Base-by-base conservation (phyloP, 1,139 yeast species). In the Candida tetrigidarum region DNA sequence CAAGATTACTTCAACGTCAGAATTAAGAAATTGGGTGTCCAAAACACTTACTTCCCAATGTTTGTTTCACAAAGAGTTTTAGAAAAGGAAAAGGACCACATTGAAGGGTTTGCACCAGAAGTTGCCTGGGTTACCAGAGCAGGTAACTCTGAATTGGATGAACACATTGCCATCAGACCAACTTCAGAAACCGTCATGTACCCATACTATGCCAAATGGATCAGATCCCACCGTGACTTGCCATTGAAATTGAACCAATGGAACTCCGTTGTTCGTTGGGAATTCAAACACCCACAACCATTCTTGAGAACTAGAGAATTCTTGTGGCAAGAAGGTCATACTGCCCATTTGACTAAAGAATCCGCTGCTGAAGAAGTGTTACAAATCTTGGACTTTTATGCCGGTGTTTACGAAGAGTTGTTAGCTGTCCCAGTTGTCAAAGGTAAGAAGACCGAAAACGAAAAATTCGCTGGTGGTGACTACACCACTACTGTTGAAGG, bases 211-310 rank as follows among this genome's bases (percentile, higher is more conserved):
- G 90, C 98, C 59, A 95, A 95, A 70, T 95, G 99, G 99, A 86
- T 95, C 62, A 86, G 97, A 69, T 92, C 98, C 26, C 96, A 95
- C 74, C 88, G 99, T 69, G 99, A 95, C 67, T 80, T 95, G 66
- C 99, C 99, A 50, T 78, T 95, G 71, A 89, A 87, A 62, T 80
- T 93, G 64, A 93, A 95, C 76, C 99, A 95, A 73, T 95, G 99
- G 99, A 95, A 95, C 75, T 92, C 98, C 18, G 98, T 95, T 44
- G 99, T 95, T 43, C 86, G 99, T 79, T 95, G 99, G 99, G 99
- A 95, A 73, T 95, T 95, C 77, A 95, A 95, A 77, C 98, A 95
- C 68, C 99, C 99, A 47, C 99, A 95, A 74, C 99, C 99, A 46
- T 95, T 95, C 72, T 76, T 95, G 64, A 88, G 99, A 80, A 95